phyloP scores from a whole-genome alignment of 768 basidiomycete species.

The Naematelia aurantialba region DNA sequence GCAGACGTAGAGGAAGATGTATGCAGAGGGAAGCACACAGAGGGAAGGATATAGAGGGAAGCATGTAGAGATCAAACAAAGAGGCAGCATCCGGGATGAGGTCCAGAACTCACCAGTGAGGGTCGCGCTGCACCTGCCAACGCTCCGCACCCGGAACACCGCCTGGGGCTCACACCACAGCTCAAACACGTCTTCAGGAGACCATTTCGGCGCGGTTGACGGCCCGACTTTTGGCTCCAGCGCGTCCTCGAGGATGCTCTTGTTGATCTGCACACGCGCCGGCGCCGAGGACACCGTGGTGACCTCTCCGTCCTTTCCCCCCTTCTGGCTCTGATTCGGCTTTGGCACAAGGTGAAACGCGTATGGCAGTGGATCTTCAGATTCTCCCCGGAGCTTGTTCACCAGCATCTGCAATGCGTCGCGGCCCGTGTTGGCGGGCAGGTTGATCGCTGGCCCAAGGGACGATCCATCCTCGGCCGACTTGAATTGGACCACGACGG shows the following conservation, averaged over 20 bases:
- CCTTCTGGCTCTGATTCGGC: slow-evolving; percentile 4
- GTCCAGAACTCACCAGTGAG: slow-evolving; percentile 68
- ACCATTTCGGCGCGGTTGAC: slow-evolving; percentile 30
- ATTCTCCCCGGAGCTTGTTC: slow-evolving; percentile 70
- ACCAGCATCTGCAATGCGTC: slow-evolving; percentile 83
- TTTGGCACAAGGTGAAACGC: slow-evolving; percentile 68
- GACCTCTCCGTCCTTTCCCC: no score
- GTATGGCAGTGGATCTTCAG: slow-evolving; percentile 88
- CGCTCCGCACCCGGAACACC: slow-evolving; percentile 87
- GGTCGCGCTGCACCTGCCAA: slow-evolving; percentile 89
- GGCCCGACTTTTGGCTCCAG: slow-evolving; percentile 55
- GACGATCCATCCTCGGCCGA: slow-evolving; percentile 76
- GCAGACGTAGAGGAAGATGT: not conserved
- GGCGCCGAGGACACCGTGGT: slow-evolving; percentile 51
- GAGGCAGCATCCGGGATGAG: no score
- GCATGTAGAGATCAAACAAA: no score
- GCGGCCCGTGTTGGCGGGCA: slow-evolving; percentile 79
- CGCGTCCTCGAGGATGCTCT: slow-evolving; percentile 77
- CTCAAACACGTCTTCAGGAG: slow-evolving; percentile 74
- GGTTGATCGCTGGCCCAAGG: slow-evolving; percentile 79
- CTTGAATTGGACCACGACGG: slow-evolving; percentile 86
- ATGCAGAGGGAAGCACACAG: no score
- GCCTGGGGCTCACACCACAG: slow-evolving; percentile 92
- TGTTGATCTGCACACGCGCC: slow-evolving; percentile 75
- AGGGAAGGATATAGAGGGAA: no score